phyloP scores from a whole-genome alignment of 371 early-diverging fungal genomes.

The Mucor mucedo region DNA sequence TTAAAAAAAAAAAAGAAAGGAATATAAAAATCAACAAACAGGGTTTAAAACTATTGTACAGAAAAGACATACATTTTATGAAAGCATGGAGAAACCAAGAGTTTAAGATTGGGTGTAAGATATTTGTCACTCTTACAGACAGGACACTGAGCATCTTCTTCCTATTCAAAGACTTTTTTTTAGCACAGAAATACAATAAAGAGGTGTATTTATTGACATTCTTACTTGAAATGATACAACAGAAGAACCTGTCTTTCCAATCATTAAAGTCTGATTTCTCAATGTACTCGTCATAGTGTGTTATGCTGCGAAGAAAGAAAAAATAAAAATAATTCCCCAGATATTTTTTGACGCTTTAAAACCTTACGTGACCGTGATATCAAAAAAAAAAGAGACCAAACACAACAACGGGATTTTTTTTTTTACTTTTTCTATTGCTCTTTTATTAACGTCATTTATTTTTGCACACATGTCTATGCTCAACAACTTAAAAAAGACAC shows the following conservation, averaged over 20 bases:
- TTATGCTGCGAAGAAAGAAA: not conserved
- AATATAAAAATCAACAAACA: not conserved
- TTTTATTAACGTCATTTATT: not conserved
- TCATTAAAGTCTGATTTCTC: constrained; percentile 43
- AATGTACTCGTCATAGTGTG: constrained; percentile 29
- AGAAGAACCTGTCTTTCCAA: constrained; percentile 49
- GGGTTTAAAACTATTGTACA: not conserved
- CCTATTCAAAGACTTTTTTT: constrained; percentile 22
- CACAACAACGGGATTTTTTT: not conserved
- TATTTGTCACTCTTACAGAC: constrained; percentile 95
- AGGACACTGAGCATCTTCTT: constrained; percentile 89
- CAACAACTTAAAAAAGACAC: constrained; percentile 47
- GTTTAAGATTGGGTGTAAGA: constrained; percentile 90
- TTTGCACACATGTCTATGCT: constrained; percentile 43
- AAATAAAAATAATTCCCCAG: not conserved
- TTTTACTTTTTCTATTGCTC: constrained; percentile 12
- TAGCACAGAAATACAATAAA: not conserved
- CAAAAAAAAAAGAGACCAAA: not conserved
- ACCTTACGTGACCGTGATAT: not conserved
- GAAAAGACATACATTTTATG: constrained; percentile 85
- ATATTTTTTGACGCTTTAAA: not conserved
- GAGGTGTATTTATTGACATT: not conserved
- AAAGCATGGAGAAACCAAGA: constrained; percentile 96
- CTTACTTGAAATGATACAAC: constrained; percentile 53
- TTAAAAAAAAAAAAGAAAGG: too few species aligned